Conservation (phyloP, 306 rosid species). For the Cicer yamashitae region DNA sequence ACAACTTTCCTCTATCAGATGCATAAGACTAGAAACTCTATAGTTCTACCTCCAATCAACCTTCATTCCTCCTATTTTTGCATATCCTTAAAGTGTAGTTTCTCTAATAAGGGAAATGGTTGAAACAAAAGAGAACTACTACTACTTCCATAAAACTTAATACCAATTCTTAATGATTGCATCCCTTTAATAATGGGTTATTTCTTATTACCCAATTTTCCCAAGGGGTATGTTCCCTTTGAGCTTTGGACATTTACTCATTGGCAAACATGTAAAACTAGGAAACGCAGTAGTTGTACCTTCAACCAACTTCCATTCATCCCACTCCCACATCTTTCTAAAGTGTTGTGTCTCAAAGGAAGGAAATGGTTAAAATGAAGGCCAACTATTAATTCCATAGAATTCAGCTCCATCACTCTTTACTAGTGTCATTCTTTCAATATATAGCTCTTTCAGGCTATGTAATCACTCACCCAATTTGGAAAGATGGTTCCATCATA, state of each 20-base stretch:
- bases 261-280: too few species aligned
- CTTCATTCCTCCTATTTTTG: slow-evolving; percentile 18
- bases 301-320: neutral
- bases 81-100: neutral
- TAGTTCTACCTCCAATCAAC: neutral
- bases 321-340: neutral
- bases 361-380: neutral
- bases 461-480: neutral
- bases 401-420: neutral
- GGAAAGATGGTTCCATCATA: slow-evolving; percentile 18
- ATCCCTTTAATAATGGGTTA: neutral
- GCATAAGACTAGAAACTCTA: neutral
- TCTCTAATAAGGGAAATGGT: slow-evolving; percentile 12
- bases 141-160: slow-evolving; percentile 17
- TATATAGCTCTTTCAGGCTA: neutral
- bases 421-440: neutral
- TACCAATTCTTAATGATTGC: neutral
- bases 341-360: neutral
- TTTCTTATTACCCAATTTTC: neutral
- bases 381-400: neutral
- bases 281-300: neutral
- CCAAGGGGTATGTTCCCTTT: neutral
- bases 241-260: too few species aligned
- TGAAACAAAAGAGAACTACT: slow-evolving; percentile 8
- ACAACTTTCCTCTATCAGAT: neutral